Evolutionary conservation across 441 rosid species (phyloP), one percentile per base, ranked within the genome.

Genomic region (Populus hybrid): DNA sequence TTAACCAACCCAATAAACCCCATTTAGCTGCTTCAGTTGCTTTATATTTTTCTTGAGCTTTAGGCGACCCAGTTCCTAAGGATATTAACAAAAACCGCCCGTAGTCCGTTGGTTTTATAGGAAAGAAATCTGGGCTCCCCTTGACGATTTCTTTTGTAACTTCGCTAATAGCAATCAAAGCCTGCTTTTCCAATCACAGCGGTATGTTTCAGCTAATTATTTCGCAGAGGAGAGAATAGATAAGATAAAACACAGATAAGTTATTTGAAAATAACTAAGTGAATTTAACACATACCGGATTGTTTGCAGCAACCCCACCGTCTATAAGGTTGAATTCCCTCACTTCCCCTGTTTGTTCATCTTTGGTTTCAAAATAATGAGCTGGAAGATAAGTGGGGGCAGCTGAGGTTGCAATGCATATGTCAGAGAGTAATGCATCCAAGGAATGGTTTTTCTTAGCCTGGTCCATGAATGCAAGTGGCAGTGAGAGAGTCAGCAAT

Each of bases 321-420:
- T 91, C 95, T 14, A 89, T 87, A 23, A 91, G 93, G 78, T 92
- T 79, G 64, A 85, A 92, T 72, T 81, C 87, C 50, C 82, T 77
- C 23, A 46, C 67, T 28, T 81, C 74, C 16, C 88, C 88, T 18
- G 70, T 28, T 7, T 30, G 38, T 59, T 76, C 34, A 75, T 91
- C 86, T 73, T 82, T 76, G 32, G 88, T 91, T 46, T 84, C 77
- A 71, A 92, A 92, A 10, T 64, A 24, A 76, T 89, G 88, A 16
- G 91, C 92, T 12, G 93, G 90, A 21, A 92, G 88, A 61, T 81
- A 92, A 67, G 97, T 92, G 72, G 93, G 93, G 23, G 94, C 92
- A 0, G 94, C 92, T 1, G 90, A 89, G 75, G 94, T 90, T 40
- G 80, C 81, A 28, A 92, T 79, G 82, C 89, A 85, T n/a, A 88